These are phyloP conservation scores for Ogataea polymorpha DNA, from an alignment of 805 yeast genomes.

Conservation along the genomic window DNA sequence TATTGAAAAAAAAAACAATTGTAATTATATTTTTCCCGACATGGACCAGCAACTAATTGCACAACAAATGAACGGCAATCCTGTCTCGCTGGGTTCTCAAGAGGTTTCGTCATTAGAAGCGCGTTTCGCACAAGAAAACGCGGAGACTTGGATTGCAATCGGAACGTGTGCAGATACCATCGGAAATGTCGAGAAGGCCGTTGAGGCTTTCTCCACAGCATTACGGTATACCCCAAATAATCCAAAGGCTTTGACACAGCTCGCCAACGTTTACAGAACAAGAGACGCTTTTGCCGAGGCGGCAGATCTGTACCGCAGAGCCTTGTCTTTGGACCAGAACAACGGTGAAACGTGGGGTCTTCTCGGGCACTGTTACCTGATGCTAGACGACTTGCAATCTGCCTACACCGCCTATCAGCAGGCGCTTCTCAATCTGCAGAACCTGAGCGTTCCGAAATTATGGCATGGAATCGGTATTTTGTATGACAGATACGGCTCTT, in stretches of 20 bases:
- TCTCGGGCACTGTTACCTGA: constrained; percentile 91
- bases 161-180: constrained; percentile 87
- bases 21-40: constrained; percentile 7
- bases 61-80: constrained; percentile 23
- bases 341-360: constrained; percentile 98
- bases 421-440: constrained; percentile 84
- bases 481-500: constrained; percentile 92
- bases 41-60: constrained; percentile 23
- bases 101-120: constrained; percentile 26
- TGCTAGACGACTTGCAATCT: constrained; percentile 93
- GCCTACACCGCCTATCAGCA: constrained; percentile 97
- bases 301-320: constrained; percentile 88
- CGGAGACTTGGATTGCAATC: constrained; percentile 84
- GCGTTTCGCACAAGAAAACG: constrained; percentile 50
- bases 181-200: constrained; percentile 86
- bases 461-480: constrained; percentile 99
- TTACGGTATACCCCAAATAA: constrained; percentile 82
- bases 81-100: constrained; percentile 15
- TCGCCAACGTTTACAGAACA: constrained; percentile 86
- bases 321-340: constrained; percentile 75
- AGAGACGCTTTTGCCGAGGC: constrained; percentile 91
- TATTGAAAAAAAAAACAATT: constrained; percentile 9
- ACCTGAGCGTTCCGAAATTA: constrained; percentile 91
- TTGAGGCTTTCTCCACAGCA: constrained; percentile 83
- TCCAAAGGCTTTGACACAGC: constrained; percentile 76